Base-by-base conservation (phyloP, 495 filamentous ascomycete species). In the Penicillium coprophilum region DNA sequence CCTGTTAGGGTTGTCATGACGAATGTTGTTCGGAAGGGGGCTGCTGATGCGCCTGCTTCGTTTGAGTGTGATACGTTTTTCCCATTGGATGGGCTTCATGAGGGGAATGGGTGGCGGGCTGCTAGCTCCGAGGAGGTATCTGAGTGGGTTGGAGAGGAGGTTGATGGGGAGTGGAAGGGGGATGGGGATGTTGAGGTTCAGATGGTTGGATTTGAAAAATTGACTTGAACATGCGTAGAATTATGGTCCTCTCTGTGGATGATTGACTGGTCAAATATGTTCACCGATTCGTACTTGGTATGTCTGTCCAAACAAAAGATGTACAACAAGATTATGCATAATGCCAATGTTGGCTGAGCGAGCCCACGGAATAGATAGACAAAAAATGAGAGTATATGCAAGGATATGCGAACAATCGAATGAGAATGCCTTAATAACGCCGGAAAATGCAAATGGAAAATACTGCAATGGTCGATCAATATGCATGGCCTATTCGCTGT, bases 61-160 rank as follows among this genome's bases (percentile, higher is more conserved):
- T 96, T 87, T 74, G 90, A 92, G 60, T 96, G 92, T 70, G 94
- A 98, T 85, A 88, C 87, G 0, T 88, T 88, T 57, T 97, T 97
- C 66, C 88, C 89, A 6, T 58, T 88, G 24, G 74, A 80, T 67
- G 60, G 58, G 39, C 55, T 75, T 40, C 53, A 57, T 17, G 13
- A 13, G 20, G 49, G 62, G 54, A 60, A 65, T 61, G 71, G 70
- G 9, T 79, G 76, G 76, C 57, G 71, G 62, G 65, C 53, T 63
- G 76, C 60, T 41, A 71, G 67, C 56, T 20, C 63, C 6, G 52
- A 56, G 36, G 76, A 77, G 60, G 65, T 79, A 31, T 65, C 69
- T 15, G 70, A 63, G 56, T 78, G 76, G 76, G 73, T 77, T 60
- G 76, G 73, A 17, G 76, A 79, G 62, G 56, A 64, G 51, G 74